A percentile compares a stretch with the other conserved stretches of the same genome.
phyloP scores from a whole-genome alignment of 306 rosid genomes.

The Dryas octopetala region DNA sequence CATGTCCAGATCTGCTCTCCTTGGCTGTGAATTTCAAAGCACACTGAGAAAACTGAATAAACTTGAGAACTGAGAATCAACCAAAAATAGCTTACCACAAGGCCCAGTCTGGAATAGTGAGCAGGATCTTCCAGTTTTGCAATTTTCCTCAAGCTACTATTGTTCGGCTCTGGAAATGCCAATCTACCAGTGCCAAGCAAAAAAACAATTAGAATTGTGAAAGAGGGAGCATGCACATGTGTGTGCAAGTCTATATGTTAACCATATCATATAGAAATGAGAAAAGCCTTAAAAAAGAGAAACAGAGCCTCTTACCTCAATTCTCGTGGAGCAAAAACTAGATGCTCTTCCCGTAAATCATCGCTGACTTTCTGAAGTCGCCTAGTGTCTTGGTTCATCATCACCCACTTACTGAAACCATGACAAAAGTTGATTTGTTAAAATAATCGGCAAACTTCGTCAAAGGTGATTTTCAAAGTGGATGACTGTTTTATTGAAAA shows the following conservation, averaged over 20 bases:
- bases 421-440: not conserved
- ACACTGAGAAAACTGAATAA: slow-evolving; percentile 39
- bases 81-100: slow-evolving; percentile 56
- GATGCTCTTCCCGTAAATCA: slow-evolving; percentile 74
- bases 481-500: not conserved
- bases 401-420: slow-evolving; percentile 90
- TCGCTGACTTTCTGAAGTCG: slow-evolving; percentile 81
- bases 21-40: slow-evolving; percentile 57
- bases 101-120: slow-evolving; percentile 58
- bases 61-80: slow-evolving; percentile 10
- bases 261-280: not conserved
- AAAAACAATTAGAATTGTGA: slow-evolving; percentile 17
- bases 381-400: slow-evolving; percentile 93
- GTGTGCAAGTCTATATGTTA: not conserved
- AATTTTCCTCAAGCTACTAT: slow-evolving; percentile 66
- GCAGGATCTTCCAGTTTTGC: slow-evolving; percentile 81
- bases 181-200: slow-evolving; percentile 46
- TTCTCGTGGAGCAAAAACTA: slow-evolving; percentile 70
- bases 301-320: slow-evolving; percentile 50
- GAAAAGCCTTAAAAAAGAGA: not conserved
- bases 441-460: slow-evolving; percentile 7
- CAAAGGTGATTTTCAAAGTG: not conserved
- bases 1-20: slow-evolving; percentile 97
- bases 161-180: slow-evolving; percentile 77
- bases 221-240: not conserved